Evolutionary conservation across 129 eudicot species (phyloP), one percentile per base, ranked within the genome.

Genomic region (Tagetes patula): DNA sequence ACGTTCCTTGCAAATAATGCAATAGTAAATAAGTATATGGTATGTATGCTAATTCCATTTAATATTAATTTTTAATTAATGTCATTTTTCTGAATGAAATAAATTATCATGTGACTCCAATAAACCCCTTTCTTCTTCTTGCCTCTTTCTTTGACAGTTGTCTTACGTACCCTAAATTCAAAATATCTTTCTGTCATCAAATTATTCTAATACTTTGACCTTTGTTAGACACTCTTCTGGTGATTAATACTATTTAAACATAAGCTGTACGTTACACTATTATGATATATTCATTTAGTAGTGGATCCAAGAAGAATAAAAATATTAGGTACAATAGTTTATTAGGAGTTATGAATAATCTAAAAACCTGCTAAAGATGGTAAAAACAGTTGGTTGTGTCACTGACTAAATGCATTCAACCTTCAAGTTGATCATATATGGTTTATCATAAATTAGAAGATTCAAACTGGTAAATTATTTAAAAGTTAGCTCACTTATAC

Each of bases 41-140:
- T 52, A 71, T 71, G 36, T 40, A 32, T 41, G 38, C 12, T 64
- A 64, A 64, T 71, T 71, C 39, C 36, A n/a, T 32, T 39, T 52
- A 62, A 70, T 8, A 47, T 63, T 42, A 32, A 8, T 36, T 71
- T 63, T 71, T 62, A 79, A 64, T 79, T 38, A 72, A 46, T 72
- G 61, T 53, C 62, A 63, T 38, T 52, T 50, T 65, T 72, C 54
- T 71, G 77, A 78, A 64, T 53, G 82, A 64, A 63, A 64, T 71
- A 71, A 78, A 78, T 63, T 43, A 71, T 78, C 77, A 78, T 64
- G 82, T 79, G 82, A 65, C 60, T 71, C 82, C 68, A 71, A 78
- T 78, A 78, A 78, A 64, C 82, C 50, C n/a, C 82, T 78, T 71
- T 77, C 61, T 43, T 70, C 77, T 64, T 63, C 61, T 64, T 65